Evolutionary conservation across 73 alveolate genomes (phyloP), one percentile per base, ranked within the genome.

Genomic region (Paramecium caudatum): DNA sequence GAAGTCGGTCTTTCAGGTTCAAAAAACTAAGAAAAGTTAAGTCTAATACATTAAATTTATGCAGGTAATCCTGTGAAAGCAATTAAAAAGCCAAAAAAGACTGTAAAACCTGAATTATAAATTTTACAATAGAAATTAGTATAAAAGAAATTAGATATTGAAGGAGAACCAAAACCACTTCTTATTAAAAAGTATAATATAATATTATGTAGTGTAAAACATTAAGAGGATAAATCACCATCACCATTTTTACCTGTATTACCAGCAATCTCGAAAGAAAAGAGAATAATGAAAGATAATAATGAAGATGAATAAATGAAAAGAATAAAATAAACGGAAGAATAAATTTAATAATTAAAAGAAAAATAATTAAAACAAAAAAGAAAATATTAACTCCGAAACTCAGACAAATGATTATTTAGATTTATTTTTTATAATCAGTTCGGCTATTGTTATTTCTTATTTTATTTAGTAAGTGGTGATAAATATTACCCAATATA

Each of bases 361-460:
- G 88, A 74, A 39, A 37, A 39, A 74, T 45, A 74, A 74, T 37
- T 37, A 43, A 74, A 74, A 45, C 21, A 74, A 41, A 74, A 43
- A 74, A 74, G 88, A 74, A 74, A 74, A 74, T 74, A 74, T 74
- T 27, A 74, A 74, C 39, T 74, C 16, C 17, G 68, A 41, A 74
- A 74, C 43, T 74, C 88, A 39, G 88, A 74, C 39, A 74, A 41
- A 21, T 74, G 88, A 74, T 74, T 65, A 65, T 30, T 65, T 33
- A 32, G 27, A 13, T 32, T 25, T 65, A 65, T 33, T 49, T 25
- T 16, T 33, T 3, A 43, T 13, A 65, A 10, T 65, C 83, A 65
- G 27, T 65, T 65, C 12, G 3, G 16, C 34, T 36, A 13, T 65
- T 65, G 27, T 3, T 3, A 13, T n/a, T 32, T 5, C 5, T 65